A percentile compares a stretch with the other conserved stretches of the same genome.
phyloP scores from a whole-genome alignment of 768 basidiomycete species.

The Pleurotus djamor region DNA sequence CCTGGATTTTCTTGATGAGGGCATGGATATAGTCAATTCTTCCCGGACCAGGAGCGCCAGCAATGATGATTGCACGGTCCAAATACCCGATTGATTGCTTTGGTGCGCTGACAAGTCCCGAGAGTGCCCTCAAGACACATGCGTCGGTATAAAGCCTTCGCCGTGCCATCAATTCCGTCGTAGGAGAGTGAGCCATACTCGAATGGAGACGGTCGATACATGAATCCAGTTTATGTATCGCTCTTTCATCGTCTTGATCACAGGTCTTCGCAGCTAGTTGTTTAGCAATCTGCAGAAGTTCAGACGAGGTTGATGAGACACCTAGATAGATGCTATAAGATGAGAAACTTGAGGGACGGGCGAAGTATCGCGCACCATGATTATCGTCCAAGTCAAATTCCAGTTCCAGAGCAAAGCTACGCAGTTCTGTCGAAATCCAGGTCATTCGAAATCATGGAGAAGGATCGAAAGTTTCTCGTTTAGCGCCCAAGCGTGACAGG shows the following conservation, averaged over 20 bases:
- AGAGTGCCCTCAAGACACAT: slow-evolving; percentile 54
- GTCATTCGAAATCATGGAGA: too few relatives aligned
- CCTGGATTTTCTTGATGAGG: slow-evolving; percentile 63
- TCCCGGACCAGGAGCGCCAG: slow-evolving; percentile 67
- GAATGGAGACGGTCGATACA: slow-evolving; percentile 49
- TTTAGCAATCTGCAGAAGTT: too few relatives aligned
- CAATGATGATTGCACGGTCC: slow-evolving; percentile 82
- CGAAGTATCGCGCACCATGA: too few relatives aligned
- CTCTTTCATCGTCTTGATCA: slow-evolving; percentile 6
- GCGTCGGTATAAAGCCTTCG: slow-evolving; percentile 77
- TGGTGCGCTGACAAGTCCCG: slow-evolving; percentile 26
- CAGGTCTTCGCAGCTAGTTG: too few relatives aligned
- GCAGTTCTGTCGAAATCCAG: too few relatives aligned
- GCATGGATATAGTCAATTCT: slow-evolving; percentile 61
- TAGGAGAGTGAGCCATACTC: slow-evolving; percentile 41
- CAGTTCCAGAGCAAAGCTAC: too few relatives aligned
- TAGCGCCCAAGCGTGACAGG: too few relatives aligned
- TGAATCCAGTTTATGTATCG: slow-evolving; percentile 25
- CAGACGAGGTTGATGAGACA: too few relatives aligned
- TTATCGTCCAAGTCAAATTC: too few relatives aligned
- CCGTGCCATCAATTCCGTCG: slow-evolving; percentile 41
- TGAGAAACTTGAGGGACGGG: too few relatives aligned
- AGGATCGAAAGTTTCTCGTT: too few relatives aligned
- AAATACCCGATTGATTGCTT: slow-evolving; percentile 54
- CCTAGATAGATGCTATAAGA: too few relatives aligned